phyloP scores from a whole-genome alignment of 1,284 basidiomycete genomes.

The Apiotrichum laibachii region DNA sequence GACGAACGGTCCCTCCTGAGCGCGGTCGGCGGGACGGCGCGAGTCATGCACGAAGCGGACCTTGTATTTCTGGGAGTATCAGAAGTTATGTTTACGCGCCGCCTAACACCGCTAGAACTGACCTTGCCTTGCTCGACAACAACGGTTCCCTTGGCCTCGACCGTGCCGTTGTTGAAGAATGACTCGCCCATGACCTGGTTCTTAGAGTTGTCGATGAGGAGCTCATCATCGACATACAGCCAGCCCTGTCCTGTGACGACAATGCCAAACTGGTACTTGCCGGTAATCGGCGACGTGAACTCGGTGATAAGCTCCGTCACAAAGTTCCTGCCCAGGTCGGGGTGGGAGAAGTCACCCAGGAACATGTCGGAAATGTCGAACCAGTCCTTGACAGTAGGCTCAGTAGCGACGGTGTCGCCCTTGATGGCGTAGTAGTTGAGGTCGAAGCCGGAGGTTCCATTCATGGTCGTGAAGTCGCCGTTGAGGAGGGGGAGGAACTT shows the following conservation, averaged over 20 bases:
- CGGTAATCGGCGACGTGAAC: conserved; percentile 28
- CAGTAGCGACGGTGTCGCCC: conserved; percentile 14
- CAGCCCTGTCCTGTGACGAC: conserved; percentile 29
- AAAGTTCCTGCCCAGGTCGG: conserved; percentile 19
- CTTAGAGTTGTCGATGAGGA: conserved; percentile 68
- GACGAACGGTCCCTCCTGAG: conserved; percentile 1
- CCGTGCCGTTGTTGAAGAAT: conserved; percentile 31
- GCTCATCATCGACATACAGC: conserved; percentile 62
- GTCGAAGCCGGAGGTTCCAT: conserved; percentile 30
- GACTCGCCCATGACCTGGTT: conserved; percentile 13
- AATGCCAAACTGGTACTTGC: conserved; percentile 35
- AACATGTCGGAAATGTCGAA: conserved; percentile 26
- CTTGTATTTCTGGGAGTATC: conserved; percentile 32
- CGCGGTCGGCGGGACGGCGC: conserved; percentile 8
- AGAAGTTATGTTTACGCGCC: background rate
- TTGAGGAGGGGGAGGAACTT: conserved; percentile 30
- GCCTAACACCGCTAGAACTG: background rate
- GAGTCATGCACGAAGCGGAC: conserved; percentile 24
- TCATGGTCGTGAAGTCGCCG: conserved; percentile 24
- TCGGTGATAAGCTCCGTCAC: conserved; percentile 26
- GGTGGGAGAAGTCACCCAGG: conserved; percentile 30
- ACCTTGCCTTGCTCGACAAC: conserved; percentile 33
- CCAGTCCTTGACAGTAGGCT: conserved; percentile 17
- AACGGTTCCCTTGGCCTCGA: conserved; percentile 21
- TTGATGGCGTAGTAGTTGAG: conserved; percentile 25